Evolutionary conservation across 495 filamentous ascomycete species (phyloP).

Genomic region (Daldinia bambusicola): DNA sequence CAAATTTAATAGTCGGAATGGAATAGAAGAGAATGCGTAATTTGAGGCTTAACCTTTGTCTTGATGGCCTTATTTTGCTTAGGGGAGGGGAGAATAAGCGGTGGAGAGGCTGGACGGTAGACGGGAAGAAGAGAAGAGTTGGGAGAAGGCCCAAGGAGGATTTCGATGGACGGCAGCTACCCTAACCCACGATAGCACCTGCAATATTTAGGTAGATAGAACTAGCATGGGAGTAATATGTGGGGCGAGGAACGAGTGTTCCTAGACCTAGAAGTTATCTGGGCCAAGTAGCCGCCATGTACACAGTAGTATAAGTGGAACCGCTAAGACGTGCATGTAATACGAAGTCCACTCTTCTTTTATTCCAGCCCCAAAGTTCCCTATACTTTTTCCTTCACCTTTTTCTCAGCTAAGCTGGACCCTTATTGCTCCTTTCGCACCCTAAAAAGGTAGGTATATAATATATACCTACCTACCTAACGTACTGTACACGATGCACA

Average conservation of each 20-base stretch:
- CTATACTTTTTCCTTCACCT: constrained; percentile 22
- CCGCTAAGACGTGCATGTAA: constrained; percentile 39
- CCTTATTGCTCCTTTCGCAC: constrained; percentile 3
- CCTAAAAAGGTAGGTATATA: no score
- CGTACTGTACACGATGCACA: no score
- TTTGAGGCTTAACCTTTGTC: constrained; percentile 31
- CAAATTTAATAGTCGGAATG: constrained; percentile 6
- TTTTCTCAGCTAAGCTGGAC: constrained; percentile 9
- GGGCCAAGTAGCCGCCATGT: constrained; percentile 40
- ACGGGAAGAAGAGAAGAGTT: constrained; percentile 50
- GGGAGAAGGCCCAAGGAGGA: constrained; percentile 48
- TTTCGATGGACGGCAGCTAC: constrained; percentile 50
- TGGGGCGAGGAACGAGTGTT: constrained; percentile 48
- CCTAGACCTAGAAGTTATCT: constrained; percentile 47
- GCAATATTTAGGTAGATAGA: constrained; percentile 41
- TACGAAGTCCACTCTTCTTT: constrained; percentile 32
- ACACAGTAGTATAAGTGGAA: constrained; percentile 37
- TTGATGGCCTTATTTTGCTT: constrained; percentile 25
- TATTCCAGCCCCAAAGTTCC: constrained; percentile 28
- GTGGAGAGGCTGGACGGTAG: constrained; percentile 50
- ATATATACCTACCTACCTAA: background rate
- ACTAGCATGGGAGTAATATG: constrained; percentile 48
- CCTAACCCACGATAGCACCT: constrained; percentile 49
- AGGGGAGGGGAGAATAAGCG: constrained; percentile 45
- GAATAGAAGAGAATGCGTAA: constrained; percentile 7